Conservation (phyloP, 225 moss, liverwort and hornwort genomes). For the Bryum argenteum region DNA sequence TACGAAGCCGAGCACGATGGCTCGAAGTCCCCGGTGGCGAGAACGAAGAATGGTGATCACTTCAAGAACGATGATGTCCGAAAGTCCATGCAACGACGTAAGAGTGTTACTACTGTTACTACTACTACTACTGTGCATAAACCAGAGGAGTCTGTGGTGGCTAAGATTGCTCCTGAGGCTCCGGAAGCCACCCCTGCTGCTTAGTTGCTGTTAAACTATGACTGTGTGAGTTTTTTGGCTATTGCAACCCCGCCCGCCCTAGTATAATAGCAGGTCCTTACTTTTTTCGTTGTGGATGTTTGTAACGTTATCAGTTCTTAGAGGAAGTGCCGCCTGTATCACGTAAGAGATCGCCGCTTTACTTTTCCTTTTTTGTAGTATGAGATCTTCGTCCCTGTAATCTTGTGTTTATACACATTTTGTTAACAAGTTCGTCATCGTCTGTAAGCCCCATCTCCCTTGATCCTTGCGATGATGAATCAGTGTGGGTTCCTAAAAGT, state of each 20-base stretch:
- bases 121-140: no score
- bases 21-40: conserved; percentile 46
- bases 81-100: conserved; percentile 57
- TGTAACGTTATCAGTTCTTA: conserved; percentile 36
- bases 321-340: conserved; percentile 22
- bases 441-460: background rate
- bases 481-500: no score
- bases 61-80: conserved; percentile 69
- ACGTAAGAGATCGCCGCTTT: conserved; percentile 4
- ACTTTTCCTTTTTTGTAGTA: conserved; percentile 21
- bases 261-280: conserved; percentile 5
- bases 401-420: conserved; percentile 34
- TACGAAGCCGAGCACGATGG: conserved; percentile 61
- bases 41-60: conserved; percentile 50
- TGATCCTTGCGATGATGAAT: background rate
- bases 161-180: conserved; percentile 41
- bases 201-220: no score
- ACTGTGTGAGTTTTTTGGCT: no score
- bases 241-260: background rate
- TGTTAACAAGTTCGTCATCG: background rate
- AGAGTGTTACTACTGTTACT: conserved; percentile 10
- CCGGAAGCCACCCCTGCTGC: conserved; percentile 35
- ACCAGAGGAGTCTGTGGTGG: conserved; percentile 40
- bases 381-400: conserved; percentile 33
- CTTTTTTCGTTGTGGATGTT: conserved; percentile 22